Conservation (phyloP, 257 asterid species). For the Solanum paucissectum region DNA sequence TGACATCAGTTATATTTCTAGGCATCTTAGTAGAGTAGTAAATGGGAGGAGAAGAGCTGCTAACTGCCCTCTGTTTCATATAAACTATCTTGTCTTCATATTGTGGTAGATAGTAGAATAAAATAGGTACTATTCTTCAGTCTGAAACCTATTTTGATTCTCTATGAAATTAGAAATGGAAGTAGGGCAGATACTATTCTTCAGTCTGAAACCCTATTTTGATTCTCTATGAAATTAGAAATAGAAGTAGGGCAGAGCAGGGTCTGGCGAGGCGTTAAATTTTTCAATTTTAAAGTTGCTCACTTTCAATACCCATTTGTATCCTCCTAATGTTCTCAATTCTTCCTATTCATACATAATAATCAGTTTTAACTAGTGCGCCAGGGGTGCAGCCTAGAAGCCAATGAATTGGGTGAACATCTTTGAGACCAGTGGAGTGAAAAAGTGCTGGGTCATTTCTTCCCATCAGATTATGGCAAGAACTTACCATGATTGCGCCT, state of each 20-base stretch:
- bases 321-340: neutral
- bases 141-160: neutral
- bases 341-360: neutral
- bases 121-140: neutral
- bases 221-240: neutral
- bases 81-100: neutral
- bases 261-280: neutral
- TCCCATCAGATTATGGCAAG: neutral
- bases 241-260: neutral
- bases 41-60: neutral
- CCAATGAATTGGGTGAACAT: neutral
- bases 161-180: neutral
- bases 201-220: neutral
- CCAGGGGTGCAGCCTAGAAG: neutral
- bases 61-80: neutral
- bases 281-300: neutral
- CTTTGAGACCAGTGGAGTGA: neutral
- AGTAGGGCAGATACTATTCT: neutral
- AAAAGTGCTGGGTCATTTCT: neutral
- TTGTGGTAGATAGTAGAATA: neutral
- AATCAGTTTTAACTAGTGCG: neutral
- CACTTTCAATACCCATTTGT: neutral
- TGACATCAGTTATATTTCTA: neutral
- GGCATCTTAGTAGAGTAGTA: neutral
- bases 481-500: neutral